A percentile compares a stretch with the other conserved stretches of the same genome.
These are phyloP conservation scores for Backusella tuberculispora DNA, from an alignment of 192 early-diverging fungal genomes.

Conservation along the genomic window DNA sequence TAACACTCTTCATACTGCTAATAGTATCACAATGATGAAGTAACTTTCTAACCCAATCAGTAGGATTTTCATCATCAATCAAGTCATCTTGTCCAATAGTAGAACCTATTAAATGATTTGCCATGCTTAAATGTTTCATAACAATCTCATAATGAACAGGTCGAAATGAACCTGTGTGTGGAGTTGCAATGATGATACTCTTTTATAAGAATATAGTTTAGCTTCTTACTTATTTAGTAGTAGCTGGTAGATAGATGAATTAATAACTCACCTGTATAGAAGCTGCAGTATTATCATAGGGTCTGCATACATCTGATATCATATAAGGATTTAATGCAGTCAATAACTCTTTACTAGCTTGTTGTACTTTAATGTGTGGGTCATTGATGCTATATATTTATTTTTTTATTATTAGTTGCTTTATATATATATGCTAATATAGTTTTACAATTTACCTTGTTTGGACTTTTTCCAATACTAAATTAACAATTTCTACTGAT, in stretches of 20 bases:
- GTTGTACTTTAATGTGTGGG: slow-evolving; percentile 36
- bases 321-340: slow-evolving; percentile 12
- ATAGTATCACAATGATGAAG: slow-evolving; percentile 62
- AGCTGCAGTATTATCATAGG: background rate
- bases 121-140: slow-evolving; percentile 56
- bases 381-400: slow-evolving; percentile 30
- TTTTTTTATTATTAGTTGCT: background rate
- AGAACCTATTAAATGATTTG: slow-evolving; percentile 26
- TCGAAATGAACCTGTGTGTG: slow-evolving; percentile 65
- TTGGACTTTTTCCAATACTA: background rate
- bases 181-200: slow-evolving; percentile 42
- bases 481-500: slow-evolving; percentile 22
- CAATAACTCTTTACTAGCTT: slow-evolving; percentile 29
- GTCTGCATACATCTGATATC: slow-evolving; percentile 1
- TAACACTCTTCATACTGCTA: slow-evolving; percentile 11
- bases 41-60: slow-evolving; percentile 53
- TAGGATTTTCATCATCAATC: slow-evolving; percentile 11
- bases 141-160: slow-evolving; percentile 69
- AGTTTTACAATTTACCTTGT: background rate
- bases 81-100: slow-evolving; percentile 3
- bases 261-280: slow-evolving; percentile 5
- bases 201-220: slow-evolving; percentile 15
- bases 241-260: background rate
- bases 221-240: background rate
- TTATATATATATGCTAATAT: background rate